phyloP scores from a whole-genome alignment of 1,284 basidiomycete genomes.

The Irpex rosettiformis region DNA sequence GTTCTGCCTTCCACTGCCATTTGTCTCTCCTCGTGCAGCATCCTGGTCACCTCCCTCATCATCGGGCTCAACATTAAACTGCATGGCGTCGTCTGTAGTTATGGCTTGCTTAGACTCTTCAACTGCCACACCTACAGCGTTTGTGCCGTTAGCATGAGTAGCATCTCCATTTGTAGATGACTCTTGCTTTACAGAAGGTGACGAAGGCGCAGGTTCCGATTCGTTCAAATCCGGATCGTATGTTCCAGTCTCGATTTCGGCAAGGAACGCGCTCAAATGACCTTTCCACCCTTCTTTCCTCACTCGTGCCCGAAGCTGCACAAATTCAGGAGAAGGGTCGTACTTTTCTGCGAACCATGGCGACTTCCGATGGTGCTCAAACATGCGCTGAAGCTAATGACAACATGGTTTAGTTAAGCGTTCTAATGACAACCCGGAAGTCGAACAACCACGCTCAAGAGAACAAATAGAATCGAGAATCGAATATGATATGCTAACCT shows the following conservation, averaged over 20 bases:
- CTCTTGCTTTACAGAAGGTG: slow-evolving; percentile 44
- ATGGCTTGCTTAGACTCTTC: slow-evolving; percentile 40
- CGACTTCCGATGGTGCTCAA: slow-evolving; percentile 86
- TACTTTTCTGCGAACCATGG: slow-evolving; percentile 97
- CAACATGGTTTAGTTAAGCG: slow-evolving; percentile 23
- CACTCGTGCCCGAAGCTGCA: slow-evolving; percentile 68
- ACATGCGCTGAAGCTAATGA: slow-evolving; percentile 84
- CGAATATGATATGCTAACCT: slow-evolving; percentile 53
- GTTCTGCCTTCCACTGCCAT: slow-evolving; percentile 44
- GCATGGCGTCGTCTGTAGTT: slow-evolving; percentile 34
- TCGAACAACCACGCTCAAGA: not conserved
- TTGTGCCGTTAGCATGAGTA: slow-evolving; percentile 27
- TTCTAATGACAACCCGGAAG: slow-evolving; percentile 2
- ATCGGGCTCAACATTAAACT: slow-evolving; percentile 64
- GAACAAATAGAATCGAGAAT: not conserved
- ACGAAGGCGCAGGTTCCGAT: slow-evolving; percentile 43
- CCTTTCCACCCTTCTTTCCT: slow-evolving; percentile 68
- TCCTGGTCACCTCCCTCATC: slow-evolving; percentile 66
- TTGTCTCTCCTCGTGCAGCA: slow-evolving; percentile 48
- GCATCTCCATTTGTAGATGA: slow-evolving; percentile 27
- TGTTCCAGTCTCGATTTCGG: slow-evolving; percentile 78
- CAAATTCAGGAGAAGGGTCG: slow-evolving; percentile 67
- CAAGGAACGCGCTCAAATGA: slow-evolving; percentile 66
- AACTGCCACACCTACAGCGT: slow-evolving; percentile 22
- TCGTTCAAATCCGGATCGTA: slow-evolving; percentile 74